A percentile compares a stretch with the other conserved stretches of the same genome.
These are phyloP conservation scores for Dothistroma pini DNA, from an alignment of 2,329 filamentous ascomycete species.

Conservation along the genomic window DNA sequence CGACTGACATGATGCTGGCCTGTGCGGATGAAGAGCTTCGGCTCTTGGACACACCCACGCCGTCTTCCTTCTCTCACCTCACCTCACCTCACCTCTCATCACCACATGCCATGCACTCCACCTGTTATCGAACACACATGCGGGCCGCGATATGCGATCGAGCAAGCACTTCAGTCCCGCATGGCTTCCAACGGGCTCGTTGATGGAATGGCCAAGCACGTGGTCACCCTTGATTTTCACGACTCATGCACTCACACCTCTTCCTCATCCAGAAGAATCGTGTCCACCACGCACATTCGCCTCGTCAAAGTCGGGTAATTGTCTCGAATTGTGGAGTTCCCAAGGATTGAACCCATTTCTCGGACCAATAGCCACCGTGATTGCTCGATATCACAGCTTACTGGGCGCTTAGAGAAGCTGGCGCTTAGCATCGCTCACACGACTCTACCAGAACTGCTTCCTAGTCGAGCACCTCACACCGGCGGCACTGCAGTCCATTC, in stretches of 20 bases:
- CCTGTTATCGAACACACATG: not conserved
- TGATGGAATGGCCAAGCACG: not conserved
- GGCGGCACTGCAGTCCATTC: slow-evolving; percentile 29
- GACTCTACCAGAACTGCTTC: slow-evolving; percentile 11
- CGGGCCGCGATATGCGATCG: not conserved
- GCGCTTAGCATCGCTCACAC: slow-evolving; percentile 22
- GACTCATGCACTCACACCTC: not conserved
- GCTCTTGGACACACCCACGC: not conserved
- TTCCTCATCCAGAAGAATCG: not conserved
- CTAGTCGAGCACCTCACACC: slow-evolving; percentile 9
- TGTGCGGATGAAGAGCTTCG: not conserved
- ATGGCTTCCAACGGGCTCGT: not conserved
- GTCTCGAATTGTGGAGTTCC: not conserved
- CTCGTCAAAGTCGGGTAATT: not conserved
- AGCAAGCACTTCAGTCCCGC: not conserved
- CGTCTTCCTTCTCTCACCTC: not conserved
- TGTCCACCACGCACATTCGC: not conserved
- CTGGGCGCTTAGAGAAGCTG: slow-evolving; percentile 21
- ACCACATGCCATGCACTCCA: not conserved
- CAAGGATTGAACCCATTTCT: not conserved
- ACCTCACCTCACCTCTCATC: not conserved
- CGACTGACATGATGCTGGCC: not conserved
- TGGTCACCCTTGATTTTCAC: not conserved
- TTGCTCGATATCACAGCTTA: not conserved
- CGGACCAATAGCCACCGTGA: not conserved